phyloP scores from a whole-genome alignment of 176 grass and related monocot species.

The Musa acuminata region DNA sequence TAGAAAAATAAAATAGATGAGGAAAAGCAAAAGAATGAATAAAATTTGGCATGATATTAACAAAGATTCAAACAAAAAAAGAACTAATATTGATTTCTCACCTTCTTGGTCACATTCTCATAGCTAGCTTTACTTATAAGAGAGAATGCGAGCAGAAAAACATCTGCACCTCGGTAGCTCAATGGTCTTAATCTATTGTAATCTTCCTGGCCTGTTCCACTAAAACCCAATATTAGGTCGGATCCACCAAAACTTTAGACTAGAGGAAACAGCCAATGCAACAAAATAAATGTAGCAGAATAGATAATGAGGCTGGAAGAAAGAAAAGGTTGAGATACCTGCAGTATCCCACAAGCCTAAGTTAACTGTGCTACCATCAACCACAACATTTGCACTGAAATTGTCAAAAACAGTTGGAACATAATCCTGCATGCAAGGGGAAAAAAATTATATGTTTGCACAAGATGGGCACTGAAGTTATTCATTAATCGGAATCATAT shows the following conservation, averaged over 20 bases:
- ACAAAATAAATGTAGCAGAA: background rate
- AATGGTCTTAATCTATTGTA: conserved; percentile 50
- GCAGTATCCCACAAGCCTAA: conserved; percentile 37
- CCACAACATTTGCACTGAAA: conserved; percentile 30
- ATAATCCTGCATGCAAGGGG: conserved; percentile 20
- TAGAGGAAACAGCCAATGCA: background rate
- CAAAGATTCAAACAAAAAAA: background rate
- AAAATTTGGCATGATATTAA: background rate
- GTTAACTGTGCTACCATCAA: conserved; percentile 39
- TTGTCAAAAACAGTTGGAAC: conserved; percentile 25
- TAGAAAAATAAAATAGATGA: background rate
- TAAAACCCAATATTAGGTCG: conserved; percentile 5
- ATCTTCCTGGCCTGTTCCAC: conserved; percentile 42
- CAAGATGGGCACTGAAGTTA: no score
- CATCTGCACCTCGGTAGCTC: conserved; percentile 47
- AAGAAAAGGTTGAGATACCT: conserved; percentile 10
- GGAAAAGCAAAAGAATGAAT: background rate
- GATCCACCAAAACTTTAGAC: background rate
- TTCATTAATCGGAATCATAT: no score
- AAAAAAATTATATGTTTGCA: background rate
- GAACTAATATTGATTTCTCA: background rate
- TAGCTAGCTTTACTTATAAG: conserved; percentile 48
- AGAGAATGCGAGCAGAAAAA: conserved; percentile 43
- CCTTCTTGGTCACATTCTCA: conserved; percentile 50
- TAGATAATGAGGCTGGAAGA: no score